Percentiles rank a stretch among this genome's conserved stretches.
Evolutionary conservation across 2,329 filamentous ascomycete genomes (phyloP).

Genomic region (Chalara sp.): DNA sequence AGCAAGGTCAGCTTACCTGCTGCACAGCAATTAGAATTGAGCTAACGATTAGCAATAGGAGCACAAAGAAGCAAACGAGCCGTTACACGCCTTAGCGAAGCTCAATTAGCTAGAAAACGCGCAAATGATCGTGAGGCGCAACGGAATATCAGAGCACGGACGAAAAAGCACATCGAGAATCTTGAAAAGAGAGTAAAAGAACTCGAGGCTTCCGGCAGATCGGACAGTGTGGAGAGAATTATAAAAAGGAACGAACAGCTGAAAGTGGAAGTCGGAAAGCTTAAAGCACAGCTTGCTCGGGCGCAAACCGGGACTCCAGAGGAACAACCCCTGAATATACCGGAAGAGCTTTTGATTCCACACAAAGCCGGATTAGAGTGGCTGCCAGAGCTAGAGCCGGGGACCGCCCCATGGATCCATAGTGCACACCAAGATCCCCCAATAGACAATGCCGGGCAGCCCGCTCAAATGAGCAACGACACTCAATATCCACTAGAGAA

Average conservation of each 20-base stretch:
- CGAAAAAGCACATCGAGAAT: conserved; percentile 67
- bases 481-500: not conserved
- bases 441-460: not conserved
- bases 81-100: conserved; percentile 80
- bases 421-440: not conserved
- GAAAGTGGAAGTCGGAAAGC: conserved; percentile 21
- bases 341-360: conserved; percentile 17
- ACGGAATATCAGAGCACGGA: conserved; percentile 78
- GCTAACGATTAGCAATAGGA: conserved; percentile 7
- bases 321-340: conserved; percentile 10
- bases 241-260: conserved; percentile 24
- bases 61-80: conserved; percentile 54
- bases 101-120: conserved; percentile 82
- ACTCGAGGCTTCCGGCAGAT: conserved; percentile 17
- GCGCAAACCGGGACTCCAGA: not conserved
- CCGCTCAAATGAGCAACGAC: not conserved
- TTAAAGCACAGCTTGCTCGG: conserved; percentile 16
- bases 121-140: conserved; percentile 90
- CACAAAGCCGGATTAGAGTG: conserved; percentile 18
- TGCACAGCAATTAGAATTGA: not conserved
- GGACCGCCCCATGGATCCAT: not conserved
- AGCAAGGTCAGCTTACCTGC: conserved; percentile 6
- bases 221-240: conserved; percentile 37
- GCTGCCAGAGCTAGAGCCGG: conserved; percentile 9
- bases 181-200: conserved; percentile 25